These are phyloP conservation scores for Dictyophora rubrovolvata DNA, from an alignment of 768 basidiomycete genomes.

Conservation along the genomic window DNA sequence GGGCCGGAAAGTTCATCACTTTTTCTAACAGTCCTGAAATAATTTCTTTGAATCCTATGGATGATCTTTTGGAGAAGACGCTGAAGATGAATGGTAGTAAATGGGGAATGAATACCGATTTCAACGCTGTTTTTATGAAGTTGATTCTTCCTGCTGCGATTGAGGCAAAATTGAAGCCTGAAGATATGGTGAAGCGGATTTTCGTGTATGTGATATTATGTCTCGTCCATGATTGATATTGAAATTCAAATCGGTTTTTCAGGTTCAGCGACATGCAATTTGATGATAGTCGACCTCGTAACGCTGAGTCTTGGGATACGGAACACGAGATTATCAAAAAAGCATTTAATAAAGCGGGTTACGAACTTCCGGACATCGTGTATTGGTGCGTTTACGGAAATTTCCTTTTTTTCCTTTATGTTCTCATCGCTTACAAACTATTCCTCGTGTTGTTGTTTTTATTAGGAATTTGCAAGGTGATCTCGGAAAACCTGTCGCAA, in stretches of 20 bases:
- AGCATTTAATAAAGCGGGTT: constrained; percentile 51
- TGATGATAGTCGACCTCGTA: constrained; percentile 25
- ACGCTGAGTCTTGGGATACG: constrained; percentile 39
- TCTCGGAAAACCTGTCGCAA: constrained; percentile 36
- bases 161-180: constrained; percentile 43
- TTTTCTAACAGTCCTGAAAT: constrained; percentile 47
- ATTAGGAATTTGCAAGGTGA: constrained; percentile 6
- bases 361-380: constrained; percentile 63
- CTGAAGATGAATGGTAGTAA: constrained; percentile 22
- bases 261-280: constrained; percentile 73
- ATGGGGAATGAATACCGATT: constrained; percentile 55
- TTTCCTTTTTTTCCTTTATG: not conserved
- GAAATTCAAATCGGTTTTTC: not conserved
- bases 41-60: constrained; percentile 35
- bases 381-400: constrained; percentile 51
- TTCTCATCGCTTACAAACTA: not conserved
- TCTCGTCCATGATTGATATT: not conserved
- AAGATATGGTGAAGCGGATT: constrained; percentile 66
- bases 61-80: constrained; percentile 29
- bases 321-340: constrained; percentile 47
- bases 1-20: constrained; percentile 56
- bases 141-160: constrained; percentile 55
- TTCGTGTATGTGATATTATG: constrained; percentile 32
- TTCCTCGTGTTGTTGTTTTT: not conserved
- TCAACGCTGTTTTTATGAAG: constrained; percentile 49